Conservation (phyloP, 2,329 filamentous ascomycete genomes). For the Akanthomyces dipterigenus region DNA sequence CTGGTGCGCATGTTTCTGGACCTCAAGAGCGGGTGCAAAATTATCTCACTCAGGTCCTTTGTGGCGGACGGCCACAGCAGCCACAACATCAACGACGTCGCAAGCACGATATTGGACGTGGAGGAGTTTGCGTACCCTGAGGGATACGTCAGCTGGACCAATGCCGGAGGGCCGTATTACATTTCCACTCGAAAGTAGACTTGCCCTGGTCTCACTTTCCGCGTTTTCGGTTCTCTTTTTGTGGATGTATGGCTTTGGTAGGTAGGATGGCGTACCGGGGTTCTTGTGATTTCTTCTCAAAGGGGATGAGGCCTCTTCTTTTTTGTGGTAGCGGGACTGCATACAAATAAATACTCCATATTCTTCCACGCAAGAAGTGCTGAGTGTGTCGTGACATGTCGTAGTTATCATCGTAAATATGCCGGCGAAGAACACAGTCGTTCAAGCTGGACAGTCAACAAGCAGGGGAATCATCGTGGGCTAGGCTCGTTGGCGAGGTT, state of each 20-base stretch:
- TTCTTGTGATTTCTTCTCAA: background rate
- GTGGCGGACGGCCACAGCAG: constrained; percentile 73
- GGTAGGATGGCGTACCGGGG: constrained; percentile 14
- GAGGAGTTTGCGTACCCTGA: constrained; percentile 56
- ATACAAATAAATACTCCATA: constrained; percentile 9
- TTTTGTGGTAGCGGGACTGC: constrained; percentile 11
- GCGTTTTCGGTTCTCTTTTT: background rate
- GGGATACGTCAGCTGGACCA: constrained; percentile 87
- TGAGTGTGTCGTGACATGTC: background rate
- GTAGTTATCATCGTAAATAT: background rate
- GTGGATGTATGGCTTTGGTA: background rate
- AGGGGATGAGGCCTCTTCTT: background rate
- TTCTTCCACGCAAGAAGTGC: background rate
- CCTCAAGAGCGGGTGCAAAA: constrained; percentile 80
- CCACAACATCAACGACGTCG: constrained; percentile 71
- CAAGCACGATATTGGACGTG: constrained; percentile 73
- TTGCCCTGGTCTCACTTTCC: background rate
- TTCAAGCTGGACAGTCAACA: background rate
- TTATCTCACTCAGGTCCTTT: constrained; percentile 90
- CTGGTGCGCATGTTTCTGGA: constrained; percentile 88
- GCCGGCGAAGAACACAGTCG: background rate
- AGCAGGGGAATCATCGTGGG: background rate
- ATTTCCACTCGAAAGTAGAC: constrained; percentile 70
- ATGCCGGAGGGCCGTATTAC: constrained; percentile 76
- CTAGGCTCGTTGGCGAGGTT: constrained; percentile 56